Conservation (phyloP, 805 yeast genomes). For the Myxozyma geophila region DNA sequence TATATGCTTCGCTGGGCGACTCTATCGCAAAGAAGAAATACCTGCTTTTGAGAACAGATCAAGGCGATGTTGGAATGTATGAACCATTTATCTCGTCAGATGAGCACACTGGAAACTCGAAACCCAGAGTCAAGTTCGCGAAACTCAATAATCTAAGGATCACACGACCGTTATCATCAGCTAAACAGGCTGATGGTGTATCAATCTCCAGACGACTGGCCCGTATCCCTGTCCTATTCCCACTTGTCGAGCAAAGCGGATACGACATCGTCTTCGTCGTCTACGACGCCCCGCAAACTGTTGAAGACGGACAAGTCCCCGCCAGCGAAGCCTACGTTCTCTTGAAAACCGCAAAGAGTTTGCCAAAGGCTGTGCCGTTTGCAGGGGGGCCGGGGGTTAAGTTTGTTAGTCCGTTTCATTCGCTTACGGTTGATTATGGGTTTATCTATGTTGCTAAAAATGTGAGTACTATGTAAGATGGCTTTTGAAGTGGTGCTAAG, state of each 20-base stretch:
- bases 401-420: slow-evolving; percentile 57
- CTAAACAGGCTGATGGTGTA: background rate
- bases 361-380: slow-evolving; percentile 69
- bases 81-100: slow-evolving; percentile 53
- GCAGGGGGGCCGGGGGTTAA: slow-evolving; percentile 54
- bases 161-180: background rate
- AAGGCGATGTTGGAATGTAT: slow-evolving; percentile 78
- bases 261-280: slow-evolving; percentile 16
- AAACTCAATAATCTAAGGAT: background rate
- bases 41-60: slow-evolving; percentile 72
- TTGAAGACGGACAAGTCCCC: slow-evolving; percentile 1
- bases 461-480: slow-evolving; percentile 59
- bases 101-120: background rate
- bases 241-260: slow-evolving; percentile 13
- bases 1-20: slow-evolving; percentile 69
- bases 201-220: background rate
- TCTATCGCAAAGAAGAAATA: slow-evolving; percentile 58
- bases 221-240: slow-evolving; percentile 7
- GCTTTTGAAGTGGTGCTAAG: background rate
- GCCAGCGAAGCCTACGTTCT: slow-evolving; percentile 62
- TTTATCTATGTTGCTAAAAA: slow-evolving; percentile 66
- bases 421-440: slow-evolving; percentile 49
- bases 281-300: background rate
- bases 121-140: slow-evolving; percentile 2
- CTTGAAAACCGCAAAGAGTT: slow-evolving; percentile 64